Base-by-base conservation (phyloP, 257 asterid species). In the Capsicum chinense region DNA sequence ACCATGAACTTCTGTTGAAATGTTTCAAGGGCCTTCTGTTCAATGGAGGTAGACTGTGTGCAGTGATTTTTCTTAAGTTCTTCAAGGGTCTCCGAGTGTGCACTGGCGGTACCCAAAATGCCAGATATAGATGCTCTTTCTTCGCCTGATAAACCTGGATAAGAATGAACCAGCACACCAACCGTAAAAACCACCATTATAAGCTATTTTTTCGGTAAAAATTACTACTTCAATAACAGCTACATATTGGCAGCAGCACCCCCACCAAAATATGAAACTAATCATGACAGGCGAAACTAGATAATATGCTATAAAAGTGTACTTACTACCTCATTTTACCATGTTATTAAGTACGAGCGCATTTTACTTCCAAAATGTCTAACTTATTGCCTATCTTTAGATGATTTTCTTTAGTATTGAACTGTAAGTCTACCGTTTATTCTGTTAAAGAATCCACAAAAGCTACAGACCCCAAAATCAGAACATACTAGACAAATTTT, bases 1-100 rank as follows among this genome's bases (percentile, higher is more conserved):
- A 95, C 98, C 95, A 86, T 85, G 69, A 92, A 93, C 81, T 89
- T 91, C 82, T 91, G 91, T 63, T 88, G 86, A 83, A 95, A 95
- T 16, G 95, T 92, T 73, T 91, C 93, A 7, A 59, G 60, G 47
- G 95, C 89, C 85, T 91, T 92, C 85, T 88, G 89, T 82, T 90
- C 91, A 9, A 95, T 91, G 16, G 86, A 82, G 79, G 88, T 84
- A 52, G 97, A 89, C 85, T 90, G 92, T 83, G 85, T 84, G 67
- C 93, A 86, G 88, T 95, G 97, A 64, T 88, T 91, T 39, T 79
- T 87, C 76, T 80, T 84, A 84, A 95, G 98, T 56, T 83, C 79
- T 64, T 87, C 91, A 1, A 93, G 89, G 17, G 92, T 84, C 88
- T 83, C 90, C n/a, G 91, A 89, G 85, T 95, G 98, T 85, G 87